Evolutionary conservation across 2,329 filamentous ascomycete genomes (phyloP).

Genomic region (Epichloe sibirici): DNA sequence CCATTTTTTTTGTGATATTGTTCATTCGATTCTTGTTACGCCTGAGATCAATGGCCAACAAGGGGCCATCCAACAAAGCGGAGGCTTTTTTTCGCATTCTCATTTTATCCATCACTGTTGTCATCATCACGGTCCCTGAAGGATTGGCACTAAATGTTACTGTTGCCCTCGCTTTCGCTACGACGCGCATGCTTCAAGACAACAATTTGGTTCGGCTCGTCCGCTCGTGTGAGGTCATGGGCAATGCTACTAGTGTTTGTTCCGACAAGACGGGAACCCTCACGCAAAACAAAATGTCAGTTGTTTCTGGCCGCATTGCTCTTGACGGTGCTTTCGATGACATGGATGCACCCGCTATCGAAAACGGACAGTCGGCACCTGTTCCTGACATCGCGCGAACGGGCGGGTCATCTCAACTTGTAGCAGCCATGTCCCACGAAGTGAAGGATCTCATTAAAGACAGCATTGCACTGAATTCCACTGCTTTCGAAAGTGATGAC

Average conservation of each 20-base stretch:
- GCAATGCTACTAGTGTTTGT: constrained; percentile 50
- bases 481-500: constrained; percentile 38
- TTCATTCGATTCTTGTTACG: constrained; percentile 27
- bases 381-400: constrained; percentile 12
- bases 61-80: constrained; percentile 35
- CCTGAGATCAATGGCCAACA: constrained; percentile 20
- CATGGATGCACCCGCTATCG: constrained; percentile 13
- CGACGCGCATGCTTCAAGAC: constrained; percentile 50
- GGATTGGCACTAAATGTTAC: constrained; percentile 49
- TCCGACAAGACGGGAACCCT: constrained; percentile 56
- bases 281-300: constrained; percentile 51
- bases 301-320: constrained; percentile 44
- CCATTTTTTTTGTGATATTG: constrained; percentile 29
- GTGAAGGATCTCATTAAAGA: constrained; percentile 26
- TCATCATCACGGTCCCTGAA: constrained; percentile 49
- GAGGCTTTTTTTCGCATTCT: constrained; percentile 46
- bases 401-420: constrained; percentile 17
- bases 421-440: constrained; percentile 20
- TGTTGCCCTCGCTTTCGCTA: constrained; percentile 49
- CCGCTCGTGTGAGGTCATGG: constrained; percentile 51
- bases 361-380: constrained; percentile 11
- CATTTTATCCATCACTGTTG: constrained; percentile 45
- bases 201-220: constrained; percentile 49
- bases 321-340: constrained; percentile 25
- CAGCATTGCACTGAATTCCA: constrained; percentile 35